These are phyloP conservation scores for Aspergillus floridensis DNA, from an alignment of 2,329 filamentous ascomycete species.

Conservation along the genomic window DNA sequence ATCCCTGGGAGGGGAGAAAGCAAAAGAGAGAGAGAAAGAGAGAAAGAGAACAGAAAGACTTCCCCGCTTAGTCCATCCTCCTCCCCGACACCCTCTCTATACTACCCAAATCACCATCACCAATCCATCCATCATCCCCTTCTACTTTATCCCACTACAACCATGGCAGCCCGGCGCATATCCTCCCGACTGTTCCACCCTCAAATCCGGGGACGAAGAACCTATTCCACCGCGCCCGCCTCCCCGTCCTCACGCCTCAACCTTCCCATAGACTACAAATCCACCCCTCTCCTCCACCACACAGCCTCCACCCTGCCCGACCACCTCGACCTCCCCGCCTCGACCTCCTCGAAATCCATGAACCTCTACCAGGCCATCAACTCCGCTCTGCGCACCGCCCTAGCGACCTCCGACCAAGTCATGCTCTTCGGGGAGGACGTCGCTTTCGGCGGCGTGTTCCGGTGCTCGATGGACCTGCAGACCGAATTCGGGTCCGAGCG, in stretches of 20 bases:
- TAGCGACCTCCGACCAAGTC: conserved; percentile 80
- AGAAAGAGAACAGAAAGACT: too few species aligned
- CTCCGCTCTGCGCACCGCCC: conserved; percentile 76
- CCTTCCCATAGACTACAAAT: conserved; percentile 79
- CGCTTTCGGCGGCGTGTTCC: conserved; percentile 93
- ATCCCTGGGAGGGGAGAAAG: too few species aligned
- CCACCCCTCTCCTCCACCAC: conserved; percentile 77
- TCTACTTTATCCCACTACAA: background rate
- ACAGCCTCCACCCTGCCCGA: conserved; percentile 68
- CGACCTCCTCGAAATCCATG: conserved; percentile 74
- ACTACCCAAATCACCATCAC: background rate
- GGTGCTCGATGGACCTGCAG: conserved; percentile 86
- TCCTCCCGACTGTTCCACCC: conserved; percentile 11
- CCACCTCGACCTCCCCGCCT: conserved; percentile 70
- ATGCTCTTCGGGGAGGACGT: conserved; percentile 96
- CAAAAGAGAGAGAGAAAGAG: background rate
- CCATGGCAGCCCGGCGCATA: conserved; percentile 6
- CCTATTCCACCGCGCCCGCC: conserved; percentile 48
- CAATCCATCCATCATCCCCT: background rate
- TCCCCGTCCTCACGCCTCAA: conserved; percentile 65
- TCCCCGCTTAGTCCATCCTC: background rate
- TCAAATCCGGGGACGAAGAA: conserved; percentile 21
- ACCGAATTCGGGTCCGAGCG: conserved; percentile 82
- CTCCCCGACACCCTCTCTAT: background rate
- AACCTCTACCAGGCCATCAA: conserved; percentile 96